phyloP scores from a whole-genome alignment of 208 protist species.

The Acanthamoeba polyphaga region DNA sequence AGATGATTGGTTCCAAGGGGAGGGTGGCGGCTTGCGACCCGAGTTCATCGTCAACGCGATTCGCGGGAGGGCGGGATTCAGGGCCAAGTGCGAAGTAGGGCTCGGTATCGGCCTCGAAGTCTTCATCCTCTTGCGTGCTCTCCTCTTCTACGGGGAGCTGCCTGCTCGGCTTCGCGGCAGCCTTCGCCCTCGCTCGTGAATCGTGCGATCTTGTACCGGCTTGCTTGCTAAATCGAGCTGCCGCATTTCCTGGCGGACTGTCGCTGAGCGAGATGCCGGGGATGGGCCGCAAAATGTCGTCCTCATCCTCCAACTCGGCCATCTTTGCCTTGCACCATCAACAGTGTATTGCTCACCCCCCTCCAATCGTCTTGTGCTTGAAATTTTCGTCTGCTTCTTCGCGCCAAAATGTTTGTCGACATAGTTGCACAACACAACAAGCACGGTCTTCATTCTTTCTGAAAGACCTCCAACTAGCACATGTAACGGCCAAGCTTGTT shows the following conservation, averaged over 20 bases:
- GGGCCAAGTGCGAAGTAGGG: not conserved
- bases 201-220: too few species aligned
- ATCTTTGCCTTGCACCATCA: too few species aligned
- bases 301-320: slow-evolving; percentile 14
- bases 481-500: too few species aligned
- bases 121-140: slow-evolving; percentile 30
- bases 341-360: too few species aligned
- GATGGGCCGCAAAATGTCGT: slow-evolving; percentile 15
- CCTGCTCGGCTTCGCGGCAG: not conserved
- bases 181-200: too few species aligned
- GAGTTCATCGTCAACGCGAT: not conserved
- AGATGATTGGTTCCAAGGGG: not conserved
- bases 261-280: not conserved
- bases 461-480: too few species aligned
- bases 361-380: too few species aligned
- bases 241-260: not conserved
- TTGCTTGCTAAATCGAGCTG: too few species aligned
- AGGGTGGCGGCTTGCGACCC: not conserved
- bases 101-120: slow-evolving; percentile 36
- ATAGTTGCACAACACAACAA: too few species aligned
- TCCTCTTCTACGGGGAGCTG: not conserved
- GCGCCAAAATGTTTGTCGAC: too few species aligned
- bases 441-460: too few species aligned
- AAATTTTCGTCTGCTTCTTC: too few species aligned
- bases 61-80: not conserved